Conservation (phyloP, 2,329 filamentous ascomycete genomes). For the Penicillium sp. region DNA sequence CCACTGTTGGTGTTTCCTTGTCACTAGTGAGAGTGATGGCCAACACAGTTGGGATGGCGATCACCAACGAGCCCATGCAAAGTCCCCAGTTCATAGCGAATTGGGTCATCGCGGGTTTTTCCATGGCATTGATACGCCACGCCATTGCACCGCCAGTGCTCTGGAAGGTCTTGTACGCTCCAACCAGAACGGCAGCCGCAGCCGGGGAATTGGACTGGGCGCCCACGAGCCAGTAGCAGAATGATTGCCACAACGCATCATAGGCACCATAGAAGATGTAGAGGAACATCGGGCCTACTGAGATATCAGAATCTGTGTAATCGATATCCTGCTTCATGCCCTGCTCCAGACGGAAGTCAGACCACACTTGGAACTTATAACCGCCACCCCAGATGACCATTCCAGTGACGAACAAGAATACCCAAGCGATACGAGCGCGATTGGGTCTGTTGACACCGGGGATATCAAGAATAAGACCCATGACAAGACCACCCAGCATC, state of each 20-base stretch:
- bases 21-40: constrained; percentile 40
- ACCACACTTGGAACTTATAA: constrained; percentile 64
- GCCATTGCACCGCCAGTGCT: constrained; percentile 48
- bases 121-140: constrained; percentile 46
- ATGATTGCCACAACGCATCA: constrained; percentile 67
- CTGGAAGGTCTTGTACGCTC: constrained; percentile 51
- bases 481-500: constrained; percentile 55
- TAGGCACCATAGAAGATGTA: constrained; percentile 71
- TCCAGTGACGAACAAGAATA: constrained; percentile 49
- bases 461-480: constrained; percentile 41
- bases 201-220: constrained; percentile 46
- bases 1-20: background rate
- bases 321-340: constrained; percentile 50
- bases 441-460: constrained; percentile 45
- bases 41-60: constrained; percentile 47
- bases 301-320: constrained; percentile 50
- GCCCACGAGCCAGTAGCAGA: constrained; percentile 62
- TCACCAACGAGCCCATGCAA: constrained; percentile 45
- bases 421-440: constrained; percentile 51
- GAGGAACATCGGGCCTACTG: constrained; percentile 64
- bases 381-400: constrained; percentile 61
- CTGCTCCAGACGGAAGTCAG: constrained; percentile 45
- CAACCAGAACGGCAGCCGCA: constrained; percentile 47
- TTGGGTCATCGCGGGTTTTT: constrained; percentile 42
- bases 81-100: constrained; percentile 51